Evolutionary conservation across 306 rosid genomes (phyloP).

Genomic region (Fagus crenata): DNA sequence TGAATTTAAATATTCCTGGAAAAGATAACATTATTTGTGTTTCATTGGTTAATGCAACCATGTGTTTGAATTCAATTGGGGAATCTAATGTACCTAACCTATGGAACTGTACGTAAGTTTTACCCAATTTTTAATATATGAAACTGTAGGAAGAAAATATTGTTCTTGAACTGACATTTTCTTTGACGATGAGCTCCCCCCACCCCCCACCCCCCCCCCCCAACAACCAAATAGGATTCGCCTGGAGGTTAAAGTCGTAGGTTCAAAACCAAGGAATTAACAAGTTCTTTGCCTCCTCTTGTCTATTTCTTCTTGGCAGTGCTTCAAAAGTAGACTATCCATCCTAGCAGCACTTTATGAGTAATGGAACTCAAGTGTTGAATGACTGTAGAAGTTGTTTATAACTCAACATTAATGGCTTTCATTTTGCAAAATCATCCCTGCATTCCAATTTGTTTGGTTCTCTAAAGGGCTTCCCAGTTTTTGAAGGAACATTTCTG

Average conservation of each 20-base stretch:
- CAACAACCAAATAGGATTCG: too few species aligned
- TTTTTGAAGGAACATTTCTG: neutral
- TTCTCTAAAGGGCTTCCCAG: neutral
- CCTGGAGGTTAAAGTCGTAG: too few species aligned
- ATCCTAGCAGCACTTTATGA: neutral
- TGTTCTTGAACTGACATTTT: neutral
- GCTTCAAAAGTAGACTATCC: neutral
- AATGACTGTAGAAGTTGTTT: neutral
- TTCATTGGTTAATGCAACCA: too few species aligned
- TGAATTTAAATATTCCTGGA: too few species aligned
- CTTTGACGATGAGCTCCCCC: neutral
- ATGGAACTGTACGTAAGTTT: too few species aligned
- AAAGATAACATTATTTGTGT: too few species aligned
- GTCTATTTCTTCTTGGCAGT: neutral
- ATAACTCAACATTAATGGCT: neutral
- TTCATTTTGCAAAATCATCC: neutral
- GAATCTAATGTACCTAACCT: too few species aligned
- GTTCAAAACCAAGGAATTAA: neutral
- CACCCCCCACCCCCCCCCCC: neutral
- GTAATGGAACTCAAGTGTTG: neutral
- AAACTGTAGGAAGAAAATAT: neutral
- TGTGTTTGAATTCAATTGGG: too few species aligned
- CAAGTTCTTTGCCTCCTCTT: neutral
- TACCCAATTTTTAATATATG: neutral
- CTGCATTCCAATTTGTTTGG: neutral